A percentile compares a stretch with the other conserved stretches of the same genome.
phyloP scores from a whole-genome alignment of 768 basidiomycete genomes.

The Russula ochroleuca region DNA sequence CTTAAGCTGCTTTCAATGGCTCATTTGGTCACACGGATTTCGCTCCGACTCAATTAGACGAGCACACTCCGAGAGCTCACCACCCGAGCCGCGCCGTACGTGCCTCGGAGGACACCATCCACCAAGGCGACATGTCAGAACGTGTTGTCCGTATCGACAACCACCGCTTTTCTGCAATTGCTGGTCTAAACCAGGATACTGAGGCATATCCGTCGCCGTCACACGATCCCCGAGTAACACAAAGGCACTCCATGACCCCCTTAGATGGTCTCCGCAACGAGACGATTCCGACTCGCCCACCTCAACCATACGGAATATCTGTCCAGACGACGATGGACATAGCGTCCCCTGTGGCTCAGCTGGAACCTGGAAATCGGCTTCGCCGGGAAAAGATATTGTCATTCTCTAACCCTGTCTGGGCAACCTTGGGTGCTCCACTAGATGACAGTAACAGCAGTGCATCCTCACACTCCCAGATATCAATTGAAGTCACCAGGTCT shows the following conservation, averaged over 20 bases:
- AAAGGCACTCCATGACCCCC: neutral
- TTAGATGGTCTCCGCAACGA: neutral
- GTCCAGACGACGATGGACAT: neutral
- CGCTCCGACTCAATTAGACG: neutral
- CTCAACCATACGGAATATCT: neutral
- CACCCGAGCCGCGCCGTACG: neutral
- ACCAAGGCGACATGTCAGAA: neutral
- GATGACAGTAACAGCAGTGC: neutral
- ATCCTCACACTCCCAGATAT: neutral
- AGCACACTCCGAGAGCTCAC: neutral
- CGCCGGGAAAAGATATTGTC: slow-evolving; percentile 16
- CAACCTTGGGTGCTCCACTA: slow-evolving; percentile 4
- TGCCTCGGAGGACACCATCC: neutral
- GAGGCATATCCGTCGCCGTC: neutral
- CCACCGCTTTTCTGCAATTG: neutral
- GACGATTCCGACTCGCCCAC: neutral
- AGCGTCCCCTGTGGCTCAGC: neutral
- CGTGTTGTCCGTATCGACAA: neutral
- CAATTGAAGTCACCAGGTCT: neutral
- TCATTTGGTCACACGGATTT: neutral
- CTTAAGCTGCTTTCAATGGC: slow-evolving; percentile 28
- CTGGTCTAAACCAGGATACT: slow-evolving; percentile 1
- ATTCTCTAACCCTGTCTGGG: slow-evolving; percentile 21
- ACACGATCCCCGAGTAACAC: neutral
- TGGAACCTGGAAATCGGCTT: neutral